A percentile compares a stretch with the other conserved stretches of the same genome.
Conservation (phyloP, 495 filamentous ascomycete genomes). For the Penicillium cosmopolitanum region DNA sequence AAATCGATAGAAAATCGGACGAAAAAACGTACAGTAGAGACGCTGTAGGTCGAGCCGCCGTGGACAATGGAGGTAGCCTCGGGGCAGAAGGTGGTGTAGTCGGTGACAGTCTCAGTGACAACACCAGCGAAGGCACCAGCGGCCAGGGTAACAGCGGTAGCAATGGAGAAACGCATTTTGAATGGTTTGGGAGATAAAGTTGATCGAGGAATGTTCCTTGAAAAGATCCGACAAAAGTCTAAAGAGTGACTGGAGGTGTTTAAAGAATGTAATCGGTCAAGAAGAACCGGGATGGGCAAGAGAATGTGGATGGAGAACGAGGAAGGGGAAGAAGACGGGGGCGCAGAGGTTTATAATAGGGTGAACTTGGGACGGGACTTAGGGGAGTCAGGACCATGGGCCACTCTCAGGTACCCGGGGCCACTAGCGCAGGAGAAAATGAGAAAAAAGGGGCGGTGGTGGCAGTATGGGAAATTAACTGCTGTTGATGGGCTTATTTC, state of each 20-base stretch:
- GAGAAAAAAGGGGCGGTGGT: slow-evolving; percentile 20
- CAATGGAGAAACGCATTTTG: slow-evolving; percentile 93
- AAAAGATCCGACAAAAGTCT: slow-evolving; percentile 22
- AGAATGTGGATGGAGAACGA: slow-evolving; percentile 29
- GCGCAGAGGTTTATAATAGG: slow-evolving; percentile 18
- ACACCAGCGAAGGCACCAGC: slow-evolving; percentile 58
- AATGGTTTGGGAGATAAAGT: slow-evolving; percentile 27
- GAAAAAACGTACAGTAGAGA: slow-evolving; percentile 63
- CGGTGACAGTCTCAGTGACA: slow-evolving; percentile 78
- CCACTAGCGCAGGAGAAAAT: slow-evolving; percentile 13
- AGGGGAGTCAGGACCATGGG: slow-evolving; percentile 8
- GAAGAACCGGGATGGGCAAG: slow-evolving; percentile 34
- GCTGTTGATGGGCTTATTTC: neutral
- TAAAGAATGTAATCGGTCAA: slow-evolving; percentile 60
- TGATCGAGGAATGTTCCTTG: slow-evolving; percentile 28
- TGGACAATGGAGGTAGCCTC: slow-evolving; percentile 70
- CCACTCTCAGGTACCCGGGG: slow-evolving; percentile 33
- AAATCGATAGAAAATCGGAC: neutral
- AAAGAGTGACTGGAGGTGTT: slow-evolving; percentile 30
- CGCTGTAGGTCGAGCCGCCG: slow-evolving; percentile 74
- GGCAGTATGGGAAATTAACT: slow-evolving; percentile 12
- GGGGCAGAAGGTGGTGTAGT: slow-evolving; percentile 87
- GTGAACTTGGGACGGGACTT: neutral
- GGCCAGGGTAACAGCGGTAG: slow-evolving; percentile 66
- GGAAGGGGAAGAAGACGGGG: slow-evolving; percentile 13